Evolutionary conservation across 2,329 filamentous ascomycete species (phyloP).

Genomic region (Myriosclerotinia scirpicola): DNA sequence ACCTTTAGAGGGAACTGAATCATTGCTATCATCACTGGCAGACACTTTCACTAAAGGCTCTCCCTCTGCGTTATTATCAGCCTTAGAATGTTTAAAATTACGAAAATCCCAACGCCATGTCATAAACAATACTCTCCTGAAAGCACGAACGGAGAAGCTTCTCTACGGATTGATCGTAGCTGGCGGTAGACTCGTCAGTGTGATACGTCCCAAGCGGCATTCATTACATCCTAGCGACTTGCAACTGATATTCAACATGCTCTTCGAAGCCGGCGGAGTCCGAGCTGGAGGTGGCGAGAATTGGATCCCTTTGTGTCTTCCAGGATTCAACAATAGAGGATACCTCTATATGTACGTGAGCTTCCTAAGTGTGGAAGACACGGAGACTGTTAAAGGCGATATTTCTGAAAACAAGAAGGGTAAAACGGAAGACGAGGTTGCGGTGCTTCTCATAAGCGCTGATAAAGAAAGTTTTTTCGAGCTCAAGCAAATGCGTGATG

Average conservation of each 20-base stretch:
- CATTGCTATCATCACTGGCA: constrained; percentile 83
- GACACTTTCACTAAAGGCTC: constrained; percentile 95
- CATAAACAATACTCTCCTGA: constrained; percentile 86
- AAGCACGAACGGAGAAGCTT: constrained; percentile 71
- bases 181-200: constrained; percentile 88
- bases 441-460: constrained; percentile 86
- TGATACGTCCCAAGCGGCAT: constrained; percentile 90
- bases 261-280: constrained; percentile 91
- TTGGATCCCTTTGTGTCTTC: constrained; percentile 94
- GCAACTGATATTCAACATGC: constrained; percentile 98
- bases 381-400: constrained; percentile 64
- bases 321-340: constrained; percentile 94
- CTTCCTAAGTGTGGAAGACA: constrained; percentile 69
- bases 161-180: constrained; percentile 94
- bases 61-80: constrained; percentile 81
- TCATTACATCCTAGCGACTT: constrained; percentile 94
- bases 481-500: constrained; percentile 70
- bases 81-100: constrained; percentile 89
- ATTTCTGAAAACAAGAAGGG: constrained; percentile 46
- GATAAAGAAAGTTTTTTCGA: constrained; percentile 94
- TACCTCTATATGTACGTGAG: constrained; percentile 99
- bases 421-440: constrained; percentile 75
- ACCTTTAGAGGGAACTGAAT: constrained; percentile 87
- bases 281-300: constrained; percentile 93
- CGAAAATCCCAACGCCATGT: constrained; percentile 81